Base-by-base conservation (phyloP, 805 yeast genomes). In the Nakazawaea peltata region DNA sequence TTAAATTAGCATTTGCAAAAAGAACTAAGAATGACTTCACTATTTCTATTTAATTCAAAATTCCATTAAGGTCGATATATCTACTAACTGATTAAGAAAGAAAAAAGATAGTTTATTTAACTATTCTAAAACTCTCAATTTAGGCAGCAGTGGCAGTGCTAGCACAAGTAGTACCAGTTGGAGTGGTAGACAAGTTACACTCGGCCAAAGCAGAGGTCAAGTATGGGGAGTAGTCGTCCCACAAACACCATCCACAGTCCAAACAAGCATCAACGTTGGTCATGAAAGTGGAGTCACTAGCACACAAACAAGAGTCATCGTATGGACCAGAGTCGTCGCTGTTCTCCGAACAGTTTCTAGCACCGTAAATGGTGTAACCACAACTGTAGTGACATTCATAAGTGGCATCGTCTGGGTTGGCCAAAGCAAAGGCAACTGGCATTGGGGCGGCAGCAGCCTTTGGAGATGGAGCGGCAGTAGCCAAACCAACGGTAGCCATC, bases 311-410 rank as follows among this genome's bases (percentile, higher is more conserved):
- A 12, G 42, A 34, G 21, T 41, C 22, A 43, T 55, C 55, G 46
- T 50, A 57, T 26, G 59, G 55, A 16, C 57, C 54, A 15, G 35
- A 30, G 32, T 48, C 50, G 17, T 39, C 42, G 19, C 41, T 44
- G 5, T 43, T 34, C 32, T 50, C 46, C 10, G 52, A 43, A 42
- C 57, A 57, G 3, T 46, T 41, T 26, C 53, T 43, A 27, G 58
- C 59, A 28, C 48, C 53, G 7, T 55, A 26, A 33, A 58, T 58
- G 30, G 55, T 32, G 41, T 45, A 45, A 36, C 62, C 62, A 49
- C 61, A 57, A 11, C 50, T 42, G 24, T 55, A 54, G 41, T 58
- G 63, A 40, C 63, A 58, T 4, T 43, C 39, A 35, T 51, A 46
- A 21, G 51, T 24, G n/a, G 62, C 55, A 26, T 52, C 56, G 28